Evolutionary conservation across 352 stramenopile species (phyloP).

Genomic region (Discostella stelligera): DNA sequence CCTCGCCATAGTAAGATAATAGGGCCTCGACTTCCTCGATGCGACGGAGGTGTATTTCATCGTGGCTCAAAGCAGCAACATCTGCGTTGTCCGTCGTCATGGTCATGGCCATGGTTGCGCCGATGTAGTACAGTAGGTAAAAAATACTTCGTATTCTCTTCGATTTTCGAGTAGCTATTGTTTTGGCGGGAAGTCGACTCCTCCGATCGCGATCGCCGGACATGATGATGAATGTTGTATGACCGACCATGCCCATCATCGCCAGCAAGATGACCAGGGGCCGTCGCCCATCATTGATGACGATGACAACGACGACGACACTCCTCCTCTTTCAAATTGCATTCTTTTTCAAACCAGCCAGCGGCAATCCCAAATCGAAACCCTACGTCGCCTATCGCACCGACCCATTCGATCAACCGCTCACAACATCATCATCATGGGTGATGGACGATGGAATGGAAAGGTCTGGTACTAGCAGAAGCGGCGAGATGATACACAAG

Average conservation of each 20-base stretch:
- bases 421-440: too few species aligned
- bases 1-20: slow-evolving; percentile 28
- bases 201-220: too few species aligned
- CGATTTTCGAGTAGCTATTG: too few species aligned
- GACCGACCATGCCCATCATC: background rate
- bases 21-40: slow-evolving; percentile 33
- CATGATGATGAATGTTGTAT: too few species aligned
- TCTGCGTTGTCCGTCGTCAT: background rate
- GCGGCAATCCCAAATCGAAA: slow-evolving; percentile 59
- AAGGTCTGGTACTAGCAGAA: background rate
- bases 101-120: background rate
- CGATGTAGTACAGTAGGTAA: too few species aligned
- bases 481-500: slow-evolving; percentile 10
- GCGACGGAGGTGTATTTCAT: slow-evolving; percentile 25
- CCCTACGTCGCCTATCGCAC: slow-evolving; percentile 76
- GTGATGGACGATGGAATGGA: slow-evolving; percentile 45
- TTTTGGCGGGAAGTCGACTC: too few species aligned
- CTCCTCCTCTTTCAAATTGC: background rate
- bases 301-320: background rate
- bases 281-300: background rate
- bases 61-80: background rate
- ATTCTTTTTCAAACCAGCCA: background rate
- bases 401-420: slow-evolving; percentile 65
- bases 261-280: too few species aligned
- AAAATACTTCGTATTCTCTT: too few species aligned